Percentiles rank a stretch among this genome's conserved stretches.
Evolutionary conservation across 768 basidiomycete genomes (phyloP).

Genomic region (Boletus barrowsii): DNA sequence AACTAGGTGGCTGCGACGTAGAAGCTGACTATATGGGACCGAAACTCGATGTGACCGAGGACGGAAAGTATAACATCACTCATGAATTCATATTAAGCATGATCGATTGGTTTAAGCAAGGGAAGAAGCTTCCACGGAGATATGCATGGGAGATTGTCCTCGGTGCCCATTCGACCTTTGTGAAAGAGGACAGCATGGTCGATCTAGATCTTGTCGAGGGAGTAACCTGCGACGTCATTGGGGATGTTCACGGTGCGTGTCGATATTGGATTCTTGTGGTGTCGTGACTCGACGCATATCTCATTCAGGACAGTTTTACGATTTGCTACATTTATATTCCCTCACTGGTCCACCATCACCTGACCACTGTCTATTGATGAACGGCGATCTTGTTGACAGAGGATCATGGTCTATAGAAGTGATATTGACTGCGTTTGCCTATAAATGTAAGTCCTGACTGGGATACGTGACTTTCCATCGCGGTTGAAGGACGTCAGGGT

Average conservation of each 20-base stretch:
- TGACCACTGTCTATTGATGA: conserved; percentile 86
- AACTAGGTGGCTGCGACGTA: conserved; percentile 71
- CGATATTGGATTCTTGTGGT: neutral
- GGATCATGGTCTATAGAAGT: conserved; percentile 96
- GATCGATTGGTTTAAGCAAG: conserved; percentile 91
- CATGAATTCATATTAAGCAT: conserved; percentile 77
- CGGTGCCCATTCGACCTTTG: conserved; percentile 74
- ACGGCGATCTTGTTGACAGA: conserved; percentile 95
- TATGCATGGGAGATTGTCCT: conserved; percentile 96
- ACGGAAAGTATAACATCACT: conserved; percentile 72
- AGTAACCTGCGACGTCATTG: conserved; percentile 87
- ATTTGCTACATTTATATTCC: conserved; percentile 81
- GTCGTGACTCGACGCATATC: conserved; percentile 1
- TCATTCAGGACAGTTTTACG: conserved; percentile 85
- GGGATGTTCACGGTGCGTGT: conserved; percentile 84
- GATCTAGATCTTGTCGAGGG: conserved; percentile 72
- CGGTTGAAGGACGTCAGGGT: conserved; percentile 52
- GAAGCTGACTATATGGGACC: conserved; percentile 78
- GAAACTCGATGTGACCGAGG: conserved; percentile 51
- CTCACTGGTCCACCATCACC: conserved; percentile 83
- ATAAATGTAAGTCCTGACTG: conserved; percentile 67
- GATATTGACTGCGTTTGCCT: conserved; percentile 88
- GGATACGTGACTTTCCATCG: neutral
- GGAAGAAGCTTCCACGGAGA: conserved; percentile 86
- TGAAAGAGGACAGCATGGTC: conserved; percentile 78